Conservation (phyloP, 2,329 filamentous ascomycete species). For the Colletotrichum theobromicola region DNA sequence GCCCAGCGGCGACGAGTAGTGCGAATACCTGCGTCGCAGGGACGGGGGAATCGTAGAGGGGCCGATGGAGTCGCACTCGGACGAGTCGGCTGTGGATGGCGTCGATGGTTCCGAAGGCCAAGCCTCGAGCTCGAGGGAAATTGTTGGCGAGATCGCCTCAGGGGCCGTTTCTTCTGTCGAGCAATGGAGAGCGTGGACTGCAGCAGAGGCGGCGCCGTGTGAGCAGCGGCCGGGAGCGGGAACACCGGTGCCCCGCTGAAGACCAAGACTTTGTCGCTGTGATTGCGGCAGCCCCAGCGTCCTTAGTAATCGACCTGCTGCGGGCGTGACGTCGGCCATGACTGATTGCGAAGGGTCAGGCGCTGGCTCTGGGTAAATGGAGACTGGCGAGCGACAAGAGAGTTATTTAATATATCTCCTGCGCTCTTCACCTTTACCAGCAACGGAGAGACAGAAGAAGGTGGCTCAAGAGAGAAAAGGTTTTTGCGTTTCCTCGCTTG, state of each 20-base stretch:
- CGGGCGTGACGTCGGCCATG: slow-evolving; percentile 15
- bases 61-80: not conserved
- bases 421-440: not conserved
- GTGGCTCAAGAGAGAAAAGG: not conserved
- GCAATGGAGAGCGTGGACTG: not conserved
- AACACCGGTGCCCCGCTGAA: slow-evolving; percentile 9
- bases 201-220: slow-evolving; percentile 3
- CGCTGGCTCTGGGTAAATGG: not conserved
- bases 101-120: slow-evolving; percentile 9
- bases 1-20: not conserved
- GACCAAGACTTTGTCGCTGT: not conserved
- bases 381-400: not conserved
- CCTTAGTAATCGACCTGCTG: slow-evolving; percentile 40
- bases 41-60: not conserved
- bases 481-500: not conserved
- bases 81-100: not conserved
- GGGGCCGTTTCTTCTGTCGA: not conserved
- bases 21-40: not conserved
- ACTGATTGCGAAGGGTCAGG: not conserved
- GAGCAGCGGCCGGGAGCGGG: not conserved
- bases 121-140: slow-evolving; percentile 4
- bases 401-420: not conserved
- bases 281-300: slow-evolving; percentile 20
- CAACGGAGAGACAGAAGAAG: not conserved
- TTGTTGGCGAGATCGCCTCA: not conserved